Evolutionary conservation across 2,329 filamentous ascomycete species (phyloP).

Genomic region (Leptographium radiaticola): DNA sequence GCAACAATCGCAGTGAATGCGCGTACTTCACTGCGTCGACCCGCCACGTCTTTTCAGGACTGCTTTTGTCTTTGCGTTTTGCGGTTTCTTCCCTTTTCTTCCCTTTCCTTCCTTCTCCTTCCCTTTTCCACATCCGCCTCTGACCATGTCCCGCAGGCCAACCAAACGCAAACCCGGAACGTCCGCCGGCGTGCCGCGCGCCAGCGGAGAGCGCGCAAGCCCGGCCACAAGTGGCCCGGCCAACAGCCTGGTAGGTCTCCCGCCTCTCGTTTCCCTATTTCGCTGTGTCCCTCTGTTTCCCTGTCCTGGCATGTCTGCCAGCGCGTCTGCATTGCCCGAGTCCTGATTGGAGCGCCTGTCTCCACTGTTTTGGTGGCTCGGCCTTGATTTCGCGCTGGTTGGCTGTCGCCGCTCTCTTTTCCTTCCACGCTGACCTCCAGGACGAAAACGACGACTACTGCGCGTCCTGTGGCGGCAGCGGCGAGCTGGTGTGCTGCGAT

Average conservation of each 20-base stretch:
- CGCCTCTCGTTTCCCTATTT: background rate
- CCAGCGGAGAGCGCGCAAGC: conserved; percentile 50
- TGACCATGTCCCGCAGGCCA: conserved; percentile 34
- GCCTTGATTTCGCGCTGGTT: background rate
- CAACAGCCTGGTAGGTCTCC: conserved; percentile 38
- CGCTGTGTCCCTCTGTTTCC: background rate
- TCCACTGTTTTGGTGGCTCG: background rate
- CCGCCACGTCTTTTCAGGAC: too few relatives aligned
- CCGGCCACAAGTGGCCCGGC: conserved; percentile 43
- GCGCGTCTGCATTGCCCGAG: background rate
- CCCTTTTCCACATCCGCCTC: too few relatives aligned
- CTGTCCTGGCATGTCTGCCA: background rate
- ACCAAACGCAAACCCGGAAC: conserved; percentile 62
- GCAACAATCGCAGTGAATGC: too few relatives aligned
- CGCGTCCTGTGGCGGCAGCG: conserved; percentile 70
- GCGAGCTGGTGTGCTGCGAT: conserved; percentile 85
- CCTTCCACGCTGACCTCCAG: conserved; percentile 17
- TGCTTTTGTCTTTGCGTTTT: too few relatives aligned
- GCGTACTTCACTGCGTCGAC: too few relatives aligned
- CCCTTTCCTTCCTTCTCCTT: too few relatives aligned
- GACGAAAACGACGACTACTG: conserved; percentile 85
- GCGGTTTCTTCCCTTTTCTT: too few relatives aligned
- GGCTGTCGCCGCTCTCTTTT: background rate
- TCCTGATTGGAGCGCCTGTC: background rate
- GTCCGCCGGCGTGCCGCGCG: conserved; percentile 54